Evolutionary conservation across 768 basidiomycete species (phyloP), one percentile per base, ranked within the genome.

Genomic region (Mycena capillaripes): DNA sequence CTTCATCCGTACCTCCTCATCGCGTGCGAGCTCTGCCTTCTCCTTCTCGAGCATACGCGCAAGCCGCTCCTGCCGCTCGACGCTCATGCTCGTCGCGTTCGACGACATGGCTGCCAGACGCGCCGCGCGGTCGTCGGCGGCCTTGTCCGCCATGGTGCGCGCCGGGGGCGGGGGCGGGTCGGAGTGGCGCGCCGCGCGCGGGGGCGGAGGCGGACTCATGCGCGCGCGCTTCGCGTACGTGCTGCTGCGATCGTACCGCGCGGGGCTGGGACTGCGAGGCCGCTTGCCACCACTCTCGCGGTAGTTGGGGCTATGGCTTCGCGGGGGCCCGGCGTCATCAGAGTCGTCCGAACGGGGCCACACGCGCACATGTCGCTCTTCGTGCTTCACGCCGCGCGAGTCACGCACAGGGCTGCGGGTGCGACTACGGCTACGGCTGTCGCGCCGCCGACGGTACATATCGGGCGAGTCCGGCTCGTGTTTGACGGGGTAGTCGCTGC

Each of bases 21-120:
- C 95, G 27, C 86, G 90, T 75, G 91, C 95, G 8, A 90, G 78
- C 74, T 96, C 93, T 23, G 88, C 91, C 77, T 91, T 93, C 80
- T 98, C 96, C 79, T 90, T 90, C 79, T 90, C 91, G 30, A 95
- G 83, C 66, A 95, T 79, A 21, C 86, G 84, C 4, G 90, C 85
- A 12, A 99, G 84, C 25, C 94, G 90, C 73, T 91, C 89, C 70
- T 93, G 89, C 29, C 97, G 91, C 53, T 96, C 91, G 0, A 81
- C 80, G 55, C 89, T 88, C 84, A 96, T 86, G 10, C 81, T 80
- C n/a, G 85, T 80, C 1, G 97, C 97, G 69, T 92, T 90, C 2
- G 87, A 82, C 27, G 92, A 83, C 97, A 99, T 99, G 6, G 96
- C 93, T 0, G 95, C 97, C 32, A 99, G 85, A n/a, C 95, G 92